Conservation (phyloP, 1,284 basidiomycete species). For the Schizophyllum amplum region DNA sequence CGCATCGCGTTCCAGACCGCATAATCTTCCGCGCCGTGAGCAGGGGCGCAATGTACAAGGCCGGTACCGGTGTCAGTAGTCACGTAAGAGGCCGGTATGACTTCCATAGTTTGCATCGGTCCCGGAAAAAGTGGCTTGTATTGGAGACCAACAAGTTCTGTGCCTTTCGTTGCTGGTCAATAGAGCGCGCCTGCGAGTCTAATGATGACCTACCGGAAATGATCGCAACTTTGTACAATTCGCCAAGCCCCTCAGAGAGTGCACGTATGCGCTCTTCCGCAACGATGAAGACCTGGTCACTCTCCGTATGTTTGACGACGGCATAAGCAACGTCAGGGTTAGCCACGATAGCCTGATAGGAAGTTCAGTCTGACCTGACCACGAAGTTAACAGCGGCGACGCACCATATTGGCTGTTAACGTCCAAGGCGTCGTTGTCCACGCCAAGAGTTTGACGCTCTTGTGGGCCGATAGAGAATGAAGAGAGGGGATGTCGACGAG, state of each 20-base stretch:
- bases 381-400: slow-evolving; percentile 13
- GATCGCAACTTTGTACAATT: slow-evolving; percentile 36
- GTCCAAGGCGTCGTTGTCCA: slow-evolving; percentile 99
- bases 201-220: slow-evolving; percentile 37
- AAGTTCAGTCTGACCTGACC: slow-evolving; percentile 2
- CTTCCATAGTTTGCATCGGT: slow-evolving; percentile 23
- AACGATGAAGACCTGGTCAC: slow-evolving; percentile 44
- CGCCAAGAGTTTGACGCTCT: slow-evolving; percentile 58
- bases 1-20: slow-evolving; percentile 41
- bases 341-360: slow-evolving; percentile 75
- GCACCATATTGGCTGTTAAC: slow-evolving; percentile 89
- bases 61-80: slow-evolving; percentile 90
- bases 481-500: slow-evolving; percentile 21
- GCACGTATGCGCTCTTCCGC: slow-evolving; percentile 59
- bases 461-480: neutral
- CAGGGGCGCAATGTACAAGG: slow-evolving; percentile 92
- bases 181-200: neutral
- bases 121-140: slow-evolving; percentile 66
- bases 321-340: slow-evolving; percentile 69
- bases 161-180: slow-evolving; percentile 35
- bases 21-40: slow-evolving; percentile 94
- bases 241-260: slow-evolving; percentile 46
- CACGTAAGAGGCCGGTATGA: slow-evolving; percentile 65
- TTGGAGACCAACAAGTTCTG: slow-evolving; percentile 51
- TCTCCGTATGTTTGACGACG: slow-evolving; percentile 38